Percentiles rank a stretch among this genome's conserved stretches.
Conservation (phyloP, 148 eudicot genomes). For the Arctostaphylos glauca region DNA sequence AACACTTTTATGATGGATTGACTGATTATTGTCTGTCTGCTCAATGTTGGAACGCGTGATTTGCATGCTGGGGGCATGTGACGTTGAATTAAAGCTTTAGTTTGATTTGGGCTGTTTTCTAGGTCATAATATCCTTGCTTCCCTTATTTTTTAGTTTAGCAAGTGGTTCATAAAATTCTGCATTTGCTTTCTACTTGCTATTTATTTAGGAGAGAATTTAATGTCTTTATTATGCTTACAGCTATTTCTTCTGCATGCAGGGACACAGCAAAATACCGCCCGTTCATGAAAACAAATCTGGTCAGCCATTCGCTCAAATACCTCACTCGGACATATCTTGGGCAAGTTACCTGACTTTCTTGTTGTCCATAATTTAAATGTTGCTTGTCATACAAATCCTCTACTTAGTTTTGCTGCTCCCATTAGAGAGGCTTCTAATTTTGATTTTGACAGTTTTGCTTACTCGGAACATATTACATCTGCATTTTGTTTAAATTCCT, state of each 20-base stretch:
- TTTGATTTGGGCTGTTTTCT: not conserved
- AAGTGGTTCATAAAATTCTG: not conserved
- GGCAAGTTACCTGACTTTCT: conserved; percentile 39
- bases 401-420: not conserved
- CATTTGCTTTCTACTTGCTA: not conserved
- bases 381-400: not conserved
- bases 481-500: not conserved
- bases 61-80: not conserved
- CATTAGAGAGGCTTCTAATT: not conserved
- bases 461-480: not conserved
- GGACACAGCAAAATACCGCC: conserved; percentile 71
- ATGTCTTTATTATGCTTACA: not conserved
- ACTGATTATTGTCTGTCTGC: not conserved
- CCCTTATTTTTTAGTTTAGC: not conserved
- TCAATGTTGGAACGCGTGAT: not conserved
- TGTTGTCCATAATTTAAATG: not conserved
- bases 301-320: conserved; percentile 79
- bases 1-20: not conserved
- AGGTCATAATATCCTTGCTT: not conserved
- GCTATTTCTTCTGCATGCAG: conserved; percentile 36
- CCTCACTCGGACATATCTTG: conserved; percentile 58
- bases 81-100: not conserved
- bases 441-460: not conserved
- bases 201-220: conserved; percentile 1
- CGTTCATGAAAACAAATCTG: conserved; percentile 75